These are phyloP conservation scores for Skeletonema marinoi DNA, from an alignment of 108 stramenopile species.

Conservation along the genomic window DNA sequence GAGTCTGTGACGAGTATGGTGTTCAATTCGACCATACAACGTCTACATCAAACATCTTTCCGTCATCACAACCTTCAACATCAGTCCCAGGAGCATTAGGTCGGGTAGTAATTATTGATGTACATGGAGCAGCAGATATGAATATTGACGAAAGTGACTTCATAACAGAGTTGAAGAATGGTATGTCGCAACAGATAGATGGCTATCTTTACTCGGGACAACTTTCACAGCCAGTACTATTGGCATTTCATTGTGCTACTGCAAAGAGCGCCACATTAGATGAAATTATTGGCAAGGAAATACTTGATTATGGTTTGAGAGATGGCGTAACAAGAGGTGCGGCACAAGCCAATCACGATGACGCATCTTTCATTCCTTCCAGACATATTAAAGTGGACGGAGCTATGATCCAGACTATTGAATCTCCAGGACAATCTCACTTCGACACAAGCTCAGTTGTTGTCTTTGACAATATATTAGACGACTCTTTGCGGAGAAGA, in stretches of 20 bases:
- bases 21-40: background rate
- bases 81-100: slow-evolving; percentile 5
- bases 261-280: slow-evolving; percentile 5
- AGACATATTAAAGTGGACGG: slow-evolving; percentile 56
- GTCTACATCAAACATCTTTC: background rate
- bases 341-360: background rate
- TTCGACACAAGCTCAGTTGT: slow-evolving; percentile 64
- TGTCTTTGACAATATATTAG: slow-evolving; percentile 64
- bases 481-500: slow-evolving; percentile 44
- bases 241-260: slow-evolving; percentile 7
- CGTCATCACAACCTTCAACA: background rate
- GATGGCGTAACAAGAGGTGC: slow-evolving; percentile 4
- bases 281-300: slow-evolving; percentile 30
- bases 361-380: slow-evolving; percentile 31
- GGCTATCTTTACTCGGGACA: background rate
- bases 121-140: slow-evolving; percentile 3
- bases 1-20: slow-evolving; percentile 5
- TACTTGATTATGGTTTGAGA: slow-evolving; percentile 44
- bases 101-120: background rate
- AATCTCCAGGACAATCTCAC: slow-evolving; percentile 18
- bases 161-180: slow-evolving; percentile 18
- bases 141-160: slow-evolving; percentile 25
- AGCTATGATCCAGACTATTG: slow-evolving; percentile 37
- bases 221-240: slow-evolving; percentile 21
- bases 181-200: slow-evolving; percentile 22